Evolutionary conservation across 352 stramenopile genomes (phyloP).

Genomic region (Phytophthora constricta): DNA sequence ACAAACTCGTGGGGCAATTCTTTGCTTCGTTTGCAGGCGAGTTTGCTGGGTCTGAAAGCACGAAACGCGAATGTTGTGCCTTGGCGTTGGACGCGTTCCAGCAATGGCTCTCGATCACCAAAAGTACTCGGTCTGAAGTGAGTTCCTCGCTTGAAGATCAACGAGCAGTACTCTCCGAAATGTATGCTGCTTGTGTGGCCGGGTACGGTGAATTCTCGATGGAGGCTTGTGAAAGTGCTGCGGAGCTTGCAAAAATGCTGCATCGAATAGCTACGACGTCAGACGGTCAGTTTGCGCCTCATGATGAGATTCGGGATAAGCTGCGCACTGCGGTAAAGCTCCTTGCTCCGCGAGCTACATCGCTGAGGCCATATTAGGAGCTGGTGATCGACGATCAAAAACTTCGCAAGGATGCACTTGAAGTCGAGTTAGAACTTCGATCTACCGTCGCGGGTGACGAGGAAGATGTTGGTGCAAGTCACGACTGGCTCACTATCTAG

Average conservation of each 20-base stretch:
- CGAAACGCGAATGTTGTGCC: slow-evolving; percentile 60
- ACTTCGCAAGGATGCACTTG: slow-evolving; percentile 51
- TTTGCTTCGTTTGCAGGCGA: slow-evolving; percentile 68
- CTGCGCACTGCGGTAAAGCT: slow-evolving; percentile 44
- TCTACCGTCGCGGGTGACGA: slow-evolving; percentile 28
- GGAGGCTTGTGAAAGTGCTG: slow-evolving; percentile 53
- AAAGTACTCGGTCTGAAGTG: not conserved
- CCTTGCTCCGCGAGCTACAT: slow-evolving; percentile 52
- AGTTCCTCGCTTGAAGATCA: slow-evolving; percentile 44
- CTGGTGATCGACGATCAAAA: slow-evolving; percentile 58
- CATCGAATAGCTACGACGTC: slow-evolving; percentile 36
- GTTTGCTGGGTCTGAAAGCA: slow-evolving; percentile 57
- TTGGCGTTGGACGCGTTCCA: slow-evolving; percentile 69
- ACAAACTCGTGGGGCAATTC: slow-evolving; percentile 53
- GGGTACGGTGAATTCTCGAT: slow-evolving; percentile 75
- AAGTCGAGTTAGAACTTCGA: slow-evolving; percentile 45
- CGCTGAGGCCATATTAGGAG: slow-evolving; percentile 58
- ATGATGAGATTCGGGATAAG: slow-evolving; percentile 28
- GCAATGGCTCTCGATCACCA: slow-evolving; percentile 43
- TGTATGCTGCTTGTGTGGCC: slow-evolving; percentile 48
- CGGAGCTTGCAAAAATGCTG: slow-evolving; percentile 48
- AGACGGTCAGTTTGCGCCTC: slow-evolving; percentile 9
- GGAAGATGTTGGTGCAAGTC: slow-evolving; percentile 40
- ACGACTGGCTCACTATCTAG: slow-evolving; percentile 66
- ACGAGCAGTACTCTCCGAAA: slow-evolving; percentile 44